A percentile compares a stretch with the other conserved stretches of the same genome.
Evolutionary conservation across 1,284 basidiomycete genomes (phyloP).

Genomic region (Tilletia caries): DNA sequence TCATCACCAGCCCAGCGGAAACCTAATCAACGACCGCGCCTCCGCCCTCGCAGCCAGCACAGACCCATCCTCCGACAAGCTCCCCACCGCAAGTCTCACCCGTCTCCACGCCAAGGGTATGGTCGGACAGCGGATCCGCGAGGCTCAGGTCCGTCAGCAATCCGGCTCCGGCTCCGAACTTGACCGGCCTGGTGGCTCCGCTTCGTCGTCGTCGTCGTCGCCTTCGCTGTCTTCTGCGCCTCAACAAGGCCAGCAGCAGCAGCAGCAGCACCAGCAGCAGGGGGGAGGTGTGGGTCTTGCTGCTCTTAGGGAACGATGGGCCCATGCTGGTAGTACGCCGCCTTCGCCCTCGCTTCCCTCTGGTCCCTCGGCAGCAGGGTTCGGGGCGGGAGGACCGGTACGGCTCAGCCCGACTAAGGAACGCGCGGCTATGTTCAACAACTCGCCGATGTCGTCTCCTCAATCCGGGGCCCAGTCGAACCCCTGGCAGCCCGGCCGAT

Average conservation of each 20-base stretch:
- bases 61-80: slow-evolving; percentile 22
- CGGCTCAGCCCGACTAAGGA: background rate
- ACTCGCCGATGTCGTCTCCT: background rate
- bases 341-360: slow-evolving; percentile 16
- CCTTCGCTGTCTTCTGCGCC: too few relatives aligned
- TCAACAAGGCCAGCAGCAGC: too few relatives aligned
- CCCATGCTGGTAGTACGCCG: slow-evolving; percentile 21
- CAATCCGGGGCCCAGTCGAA: background rate
- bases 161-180: slow-evolving; percentile 7
- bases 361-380: too few relatives aligned
- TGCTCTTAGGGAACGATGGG: slow-evolving; percentile 32
- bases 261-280: too few relatives aligned
- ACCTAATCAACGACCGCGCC: too few relatives aligned
- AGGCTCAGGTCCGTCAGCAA: slow-evolving; percentile 35
- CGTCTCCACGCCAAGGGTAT: slow-evolving; percentile 39
- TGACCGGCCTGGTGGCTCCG: background rate
- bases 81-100: slow-evolving; percentile 37
- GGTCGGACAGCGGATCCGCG: slow-evolving; percentile 44
- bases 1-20: too few relatives aligned
- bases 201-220: background rate
- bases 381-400: slow-evolving; percentile 13
- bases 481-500: slow-evolving; percentile 31
- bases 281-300: background rate
- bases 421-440: too few relatives aligned
- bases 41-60: background rate